A percentile compares a stretch with the other conserved stretches of the same genome.
phyloP scores from a whole-genome alignment of 2,329 filamentous ascomycete genomes.

The Aureobasidium sp. region DNA sequence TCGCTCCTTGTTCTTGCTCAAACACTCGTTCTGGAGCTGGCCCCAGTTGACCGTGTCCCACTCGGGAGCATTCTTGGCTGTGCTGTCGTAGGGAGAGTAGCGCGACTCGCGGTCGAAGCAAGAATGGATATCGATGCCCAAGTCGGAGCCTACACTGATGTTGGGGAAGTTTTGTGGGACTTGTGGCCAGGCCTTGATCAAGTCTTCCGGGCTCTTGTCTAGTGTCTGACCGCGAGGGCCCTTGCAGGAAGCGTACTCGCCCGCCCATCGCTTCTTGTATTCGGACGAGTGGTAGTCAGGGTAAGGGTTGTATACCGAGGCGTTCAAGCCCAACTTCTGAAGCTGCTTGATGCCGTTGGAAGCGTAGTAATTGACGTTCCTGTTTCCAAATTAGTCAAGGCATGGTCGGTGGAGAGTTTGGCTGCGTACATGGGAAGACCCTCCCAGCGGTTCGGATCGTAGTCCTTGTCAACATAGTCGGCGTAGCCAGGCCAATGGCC shows the following conservation, averaged over 20 bases:
- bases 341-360: constrained; percentile 24
- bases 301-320: constrained; percentile 60
- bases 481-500: constrained; percentile 38
- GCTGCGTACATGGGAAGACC: constrained; percentile 23
- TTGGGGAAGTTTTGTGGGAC: constrained; percentile 50
- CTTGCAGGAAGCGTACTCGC: constrained; percentile 53
- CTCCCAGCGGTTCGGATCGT: constrained; percentile 42
- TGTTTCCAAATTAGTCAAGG: neutral
- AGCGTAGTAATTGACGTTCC: constrained; percentile 32
- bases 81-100: constrained; percentile 46
- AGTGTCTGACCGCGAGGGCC: constrained; percentile 46
- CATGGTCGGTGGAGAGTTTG: constrained; percentile 22
- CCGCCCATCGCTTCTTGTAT: constrained; percentile 51
- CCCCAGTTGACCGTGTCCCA: constrained; percentile 66
- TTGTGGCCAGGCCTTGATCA: constrained; percentile 53
- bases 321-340: constrained; percentile 25
- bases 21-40: constrained; percentile 56
- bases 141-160: constrained; percentile 51
- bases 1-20: constrained; percentile 56
- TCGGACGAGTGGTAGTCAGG: constrained; percentile 56
- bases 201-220: constrained; percentile 51
- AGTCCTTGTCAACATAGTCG: constrained; percentile 34
- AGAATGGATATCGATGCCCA: constrained; percentile 56
- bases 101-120: constrained; percentile 53
- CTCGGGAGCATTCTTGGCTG: constrained; percentile 33